Evolutionary conservation across 306 rosid genomes (phyloP).

Genomic region (Cyamopsis tetragonoloba): DNA sequence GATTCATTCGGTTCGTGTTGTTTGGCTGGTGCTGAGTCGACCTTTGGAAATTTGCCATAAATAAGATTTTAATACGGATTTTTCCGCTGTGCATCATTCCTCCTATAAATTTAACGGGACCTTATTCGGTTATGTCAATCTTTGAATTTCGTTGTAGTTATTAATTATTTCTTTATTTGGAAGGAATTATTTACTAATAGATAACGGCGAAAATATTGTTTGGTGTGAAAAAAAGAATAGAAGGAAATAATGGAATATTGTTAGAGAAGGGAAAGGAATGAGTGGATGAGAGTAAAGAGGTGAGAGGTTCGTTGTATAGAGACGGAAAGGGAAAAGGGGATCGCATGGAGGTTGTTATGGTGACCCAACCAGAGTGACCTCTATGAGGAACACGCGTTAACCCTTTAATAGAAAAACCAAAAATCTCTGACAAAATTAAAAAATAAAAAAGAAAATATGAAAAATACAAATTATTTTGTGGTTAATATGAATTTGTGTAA

Average conservation of each 20-base stretch:
- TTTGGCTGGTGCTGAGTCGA: no score
- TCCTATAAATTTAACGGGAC: no score
- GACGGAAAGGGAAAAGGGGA: neutral
- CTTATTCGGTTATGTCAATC: no score
- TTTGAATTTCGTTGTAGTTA: no score
- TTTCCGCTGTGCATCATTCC: no score
- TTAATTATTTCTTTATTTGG: no score
- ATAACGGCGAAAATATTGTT: neutral
- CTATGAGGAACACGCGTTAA: neutral
- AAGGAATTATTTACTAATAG: no score
- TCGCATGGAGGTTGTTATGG: neutral
- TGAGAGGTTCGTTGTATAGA: slow-evolving; percentile 1
- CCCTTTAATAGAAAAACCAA: no score
- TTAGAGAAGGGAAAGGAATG: neutral
- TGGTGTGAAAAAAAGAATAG: neutral
- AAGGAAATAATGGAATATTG: neutral
- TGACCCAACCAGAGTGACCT: neutral
- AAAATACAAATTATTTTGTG: neutral
- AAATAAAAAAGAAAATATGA: neutral
- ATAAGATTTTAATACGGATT: no score
- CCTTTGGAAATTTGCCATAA: no score
- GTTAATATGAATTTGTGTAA: neutral
- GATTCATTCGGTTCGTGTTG: no score
- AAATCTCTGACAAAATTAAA: no score
- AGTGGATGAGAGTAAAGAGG: neutral